Percentiles rank a stretch among this genome's conserved stretches.
Conservation (phyloP, 192 early-diverging fungal genomes). For the Linnemannia zychae region DNA sequence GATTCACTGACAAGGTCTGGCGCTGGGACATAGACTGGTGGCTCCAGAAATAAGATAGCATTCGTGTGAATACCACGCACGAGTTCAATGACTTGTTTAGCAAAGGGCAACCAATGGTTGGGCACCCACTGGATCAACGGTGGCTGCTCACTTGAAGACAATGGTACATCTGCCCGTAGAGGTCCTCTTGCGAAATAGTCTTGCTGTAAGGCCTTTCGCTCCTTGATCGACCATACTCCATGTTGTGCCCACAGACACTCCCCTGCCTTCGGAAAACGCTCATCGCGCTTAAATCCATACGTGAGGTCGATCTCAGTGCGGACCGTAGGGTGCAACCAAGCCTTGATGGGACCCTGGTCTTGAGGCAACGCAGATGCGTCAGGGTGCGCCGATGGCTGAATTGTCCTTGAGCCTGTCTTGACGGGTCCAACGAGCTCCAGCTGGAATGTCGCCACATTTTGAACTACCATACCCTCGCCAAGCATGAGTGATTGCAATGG, state of each 20-base stretch:
- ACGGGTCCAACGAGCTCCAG: conserved; percentile 35
- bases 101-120: conserved; percentile 60
- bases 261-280: conserved; percentile 42
- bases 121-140: conserved; percentile 20
- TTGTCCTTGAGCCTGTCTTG: conserved; percentile 31
- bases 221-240: conserved; percentile 61
- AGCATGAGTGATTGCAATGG: conserved; percentile 61
- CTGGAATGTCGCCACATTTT: conserved; percentile 46
- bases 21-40: conserved; percentile 61
- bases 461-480: conserved; percentile 54
- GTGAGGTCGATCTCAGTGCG: conserved; percentile 25
- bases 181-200: conserved; percentile 64
- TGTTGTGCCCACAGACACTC: conserved; percentile 67
- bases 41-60: conserved; percentile 67
- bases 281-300: conserved; percentile 55
- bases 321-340: conserved; percentile 56
- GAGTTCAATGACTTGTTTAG: conserved; percentile 36
- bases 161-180: neutral
- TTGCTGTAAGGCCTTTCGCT: conserved; percentile 32
- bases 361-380: conserved; percentile 25
- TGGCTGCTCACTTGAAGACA: neutral
- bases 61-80: conserved; percentile 55
- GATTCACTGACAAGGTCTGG: conserved; percentile 37
- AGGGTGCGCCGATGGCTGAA: conserved; percentile 41
- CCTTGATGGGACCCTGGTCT: conserved; percentile 13